Conservation (phyloP, 352 stramenopile species). For the Salisapilia sapeloensis region DNA sequence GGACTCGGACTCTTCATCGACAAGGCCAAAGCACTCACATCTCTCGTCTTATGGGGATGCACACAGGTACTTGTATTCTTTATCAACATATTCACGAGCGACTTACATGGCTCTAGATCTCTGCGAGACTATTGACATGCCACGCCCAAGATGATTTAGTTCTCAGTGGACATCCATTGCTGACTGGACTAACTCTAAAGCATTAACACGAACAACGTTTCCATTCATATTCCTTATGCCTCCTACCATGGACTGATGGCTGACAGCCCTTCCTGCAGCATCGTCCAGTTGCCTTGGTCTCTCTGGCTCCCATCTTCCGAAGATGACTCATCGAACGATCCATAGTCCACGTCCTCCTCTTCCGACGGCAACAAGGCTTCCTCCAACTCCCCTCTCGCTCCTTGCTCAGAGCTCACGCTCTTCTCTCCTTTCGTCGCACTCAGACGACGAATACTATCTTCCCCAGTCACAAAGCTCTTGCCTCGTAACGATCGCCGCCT, state of each 20-base stretch:
- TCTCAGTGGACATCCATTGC: slow-evolving; percentile 39
- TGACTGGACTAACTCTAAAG: slow-evolving; percentile 57
- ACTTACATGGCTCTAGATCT: slow-evolving; percentile 20
- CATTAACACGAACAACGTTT: too few species aligned
- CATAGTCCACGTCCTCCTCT: slow-evolving; percentile 43
- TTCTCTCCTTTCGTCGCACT: background rate
- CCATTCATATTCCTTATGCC: too few species aligned
- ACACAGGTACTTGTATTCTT: slow-evolving; percentile 26
- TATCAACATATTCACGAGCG: background rate
- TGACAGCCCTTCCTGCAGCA: slow-evolving; percentile 29
- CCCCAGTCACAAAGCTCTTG: background rate
- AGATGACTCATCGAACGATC: slow-evolving; percentile 22
- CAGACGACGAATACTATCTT: background rate
- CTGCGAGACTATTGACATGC: slow-evolving; percentile 41
- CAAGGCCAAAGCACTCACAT: slow-evolving; percentile 16
- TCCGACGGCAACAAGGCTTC: slow-evolving; percentile 41
- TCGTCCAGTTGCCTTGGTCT: slow-evolving; percentile 18
- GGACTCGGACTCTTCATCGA: slow-evolving; percentile 44
- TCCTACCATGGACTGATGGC: slow-evolving; percentile 62
- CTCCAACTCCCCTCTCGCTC: slow-evolving; percentile 31
- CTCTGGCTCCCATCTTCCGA: slow-evolving; percentile 2
- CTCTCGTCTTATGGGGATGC: slow-evolving; percentile 51
- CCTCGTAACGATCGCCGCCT: slow-evolving; percentile 1
- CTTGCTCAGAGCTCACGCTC: background rate
- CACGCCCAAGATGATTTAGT: slow-evolving; percentile 48